Percentiles rank a stretch among this genome's conserved stretches.
Evolutionary conservation across 768 basidiomycete genomes (phyloP).

Genomic region (Tricholoma matsutake): DNA sequence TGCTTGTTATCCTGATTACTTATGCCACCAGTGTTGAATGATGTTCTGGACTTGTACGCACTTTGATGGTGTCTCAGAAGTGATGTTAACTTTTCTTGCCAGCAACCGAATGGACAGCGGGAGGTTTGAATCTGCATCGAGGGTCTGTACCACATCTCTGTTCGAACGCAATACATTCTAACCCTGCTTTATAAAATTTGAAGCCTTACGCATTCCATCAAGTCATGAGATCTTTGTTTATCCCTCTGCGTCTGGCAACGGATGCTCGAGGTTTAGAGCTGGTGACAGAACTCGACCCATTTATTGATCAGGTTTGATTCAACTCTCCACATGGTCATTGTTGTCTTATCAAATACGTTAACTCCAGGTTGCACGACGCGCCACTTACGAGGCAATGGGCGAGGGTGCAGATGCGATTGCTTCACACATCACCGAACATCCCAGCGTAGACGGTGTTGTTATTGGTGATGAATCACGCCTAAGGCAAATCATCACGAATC

Average conservation of each 20-base stretch:
- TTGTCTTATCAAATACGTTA: background rate
- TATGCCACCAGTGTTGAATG: slow-evolving; percentile 56
- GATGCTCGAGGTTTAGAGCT: slow-evolving; percentile 66
- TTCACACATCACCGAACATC: slow-evolving; percentile 40
- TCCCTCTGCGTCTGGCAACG: slow-evolving; percentile 65
- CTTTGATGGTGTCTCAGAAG: slow-evolving; percentile 1
- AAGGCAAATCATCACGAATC: slow-evolving; percentile 80
- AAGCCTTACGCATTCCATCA: slow-evolving; percentile 77
- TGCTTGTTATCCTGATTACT: background rate
- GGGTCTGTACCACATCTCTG: slow-evolving; percentile 31
- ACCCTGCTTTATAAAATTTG: background rate
- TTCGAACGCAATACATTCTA: slow-evolving; percentile 4
- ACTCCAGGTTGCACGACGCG: slow-evolving; percentile 52
- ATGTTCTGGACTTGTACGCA: slow-evolving; percentile 75
- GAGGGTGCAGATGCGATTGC: slow-evolving; percentile 40
- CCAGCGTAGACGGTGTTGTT: slow-evolving; percentile 62
- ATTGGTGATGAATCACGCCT: slow-evolving; percentile 82
- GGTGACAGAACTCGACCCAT: slow-evolving; percentile 62
- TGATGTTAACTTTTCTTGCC: slow-evolving; percentile 3
- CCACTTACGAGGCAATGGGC: slow-evolving; percentile 59
- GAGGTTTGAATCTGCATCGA: slow-evolving; percentile 67
- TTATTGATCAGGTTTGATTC: slow-evolving; percentile 55
- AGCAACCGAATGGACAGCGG: slow-evolving; percentile 88
- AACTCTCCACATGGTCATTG: background rate
- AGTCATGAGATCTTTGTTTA: slow-evolving; percentile 70